Base-by-base conservation (phyloP, 1,284 basidiomycete species). In the Anthracocystis setariae region DNA sequence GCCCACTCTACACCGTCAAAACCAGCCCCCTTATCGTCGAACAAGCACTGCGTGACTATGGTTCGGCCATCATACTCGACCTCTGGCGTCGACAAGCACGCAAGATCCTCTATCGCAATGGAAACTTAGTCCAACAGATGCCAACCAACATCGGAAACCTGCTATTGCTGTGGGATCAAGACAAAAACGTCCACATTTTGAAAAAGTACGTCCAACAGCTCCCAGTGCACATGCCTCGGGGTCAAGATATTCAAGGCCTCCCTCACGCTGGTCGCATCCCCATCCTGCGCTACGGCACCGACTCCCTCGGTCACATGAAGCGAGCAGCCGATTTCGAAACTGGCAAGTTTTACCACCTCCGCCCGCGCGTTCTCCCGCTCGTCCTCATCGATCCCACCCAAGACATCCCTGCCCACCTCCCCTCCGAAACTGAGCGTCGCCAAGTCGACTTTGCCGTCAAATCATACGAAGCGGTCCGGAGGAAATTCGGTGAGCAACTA, bases 301-400 rank as follows among this genome's bases (percentile, higher is more conserved):
- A 46, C 46, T n/a, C 46, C 20, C 37, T 64, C 21, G 42, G 33
- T 24, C 46, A 54, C 40, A 64, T 64, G 61, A 1, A 21, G 5
- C 8, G 18, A 27, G 61, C 50, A 5, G 9, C 33, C n/a, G n/a
- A 7, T 2, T 17, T 15, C 0, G 18, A 8, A 7, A 5, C 25
- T 17, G 5, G 27, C 21, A 18, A 18, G 5, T 62, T 62, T 23
- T 62, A 47, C 33, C 37, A 50, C 17, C 7, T 50, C 3, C 43
- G 23, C 15, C 25, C 45, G 12, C 12, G 29, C 12, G 12, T 29
- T 17, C 42, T 39, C 1, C 8, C 4, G 8, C 29, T 43, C 5
- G 43, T 58, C 3, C 24, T 46, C 8, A 21, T 38, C 5, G 8
- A 25, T n/a, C 33, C 33, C 7, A 4, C 10, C 3, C 44, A 37